Base-by-base conservation (phyloP, 2,329 filamentous ascomycete species). In the Neopestalotiopsis clavispora region DNA sequence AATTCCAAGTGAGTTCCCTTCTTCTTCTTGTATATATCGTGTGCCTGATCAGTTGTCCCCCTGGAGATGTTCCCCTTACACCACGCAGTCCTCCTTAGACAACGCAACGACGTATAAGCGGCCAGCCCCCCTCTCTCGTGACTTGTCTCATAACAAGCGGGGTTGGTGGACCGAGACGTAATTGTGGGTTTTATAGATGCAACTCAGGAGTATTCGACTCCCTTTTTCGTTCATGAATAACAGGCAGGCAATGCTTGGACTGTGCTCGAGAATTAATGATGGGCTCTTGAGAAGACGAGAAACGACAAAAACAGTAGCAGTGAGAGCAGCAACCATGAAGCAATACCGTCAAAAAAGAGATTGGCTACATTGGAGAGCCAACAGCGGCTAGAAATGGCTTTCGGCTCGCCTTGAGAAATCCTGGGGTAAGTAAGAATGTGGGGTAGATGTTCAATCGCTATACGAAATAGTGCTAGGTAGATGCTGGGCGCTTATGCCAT, bases 141-240 rank as follows among this genome's bases (percentile, higher is more conserved):
- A 52, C 45, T 52, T 52, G 45, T 52, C 45, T 52, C 45, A 52
- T 52, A 52, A 38, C 45, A 52, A 52, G 45, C 45, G 45, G 45
- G 45, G 45, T 52, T 20, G 45, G 45, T 52, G 45, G 45, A 23
- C 45, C 45, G 45, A 20, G 20, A 52, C 45, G 45, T 23, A 52
- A 52, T n/a, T 52, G 45, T 52, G 45, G 45, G 45, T 52, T 38
- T 52, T 52, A 52, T 52, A 52, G 7, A 52, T 20, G 45, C 20
- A 52, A 23, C 17, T 52, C 45, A 52, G 45, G 45, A 52, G 45
- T 52, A 52, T 52, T 52, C 17, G 23, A n/a, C 9, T 52, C n/a
- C 45, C 45, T 52, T 52, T n/a, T 7, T 38, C 34, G 34, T 6
- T 38, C 34, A 38, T 52, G 14, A 52, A 52, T n/a, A 20, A 17